Conservation (phyloP, 495 filamentous ascomycete species). For the Aspergillus affinis region DNA sequence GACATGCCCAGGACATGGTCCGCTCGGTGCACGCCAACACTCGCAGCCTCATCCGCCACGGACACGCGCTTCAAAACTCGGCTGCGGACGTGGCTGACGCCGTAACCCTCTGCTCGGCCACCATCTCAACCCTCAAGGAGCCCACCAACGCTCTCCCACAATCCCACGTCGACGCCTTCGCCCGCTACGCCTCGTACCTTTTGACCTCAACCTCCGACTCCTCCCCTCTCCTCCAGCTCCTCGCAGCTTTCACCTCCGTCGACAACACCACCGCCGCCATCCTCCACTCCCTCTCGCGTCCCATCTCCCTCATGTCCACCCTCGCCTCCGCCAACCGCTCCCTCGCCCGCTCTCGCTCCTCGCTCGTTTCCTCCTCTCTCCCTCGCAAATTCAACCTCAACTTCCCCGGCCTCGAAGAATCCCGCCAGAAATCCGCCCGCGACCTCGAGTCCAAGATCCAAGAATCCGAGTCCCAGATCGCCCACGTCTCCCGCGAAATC, state of each 20-base stretch:
- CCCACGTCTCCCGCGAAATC: slow-evolving; percentile 70
- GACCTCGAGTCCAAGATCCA: slow-evolving; percentile 75
- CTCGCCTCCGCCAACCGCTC: slow-evolving; percentile 64
- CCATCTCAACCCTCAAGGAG: slow-evolving; percentile 47
- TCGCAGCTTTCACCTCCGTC: slow-evolving; percentile 70
- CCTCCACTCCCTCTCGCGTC: slow-evolving; percentile 76
- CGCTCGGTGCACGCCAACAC: slow-evolving; percentile 79
- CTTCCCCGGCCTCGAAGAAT: slow-evolving; percentile 73
- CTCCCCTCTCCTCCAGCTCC: slow-evolving; percentile 67
- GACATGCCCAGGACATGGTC: slow-evolving; percentile 84
- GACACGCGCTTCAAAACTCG: slow-evolving; percentile 36
- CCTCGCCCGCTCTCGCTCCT: slow-evolving; percentile 72
- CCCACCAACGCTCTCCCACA: slow-evolving; percentile 57
- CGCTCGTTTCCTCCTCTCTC: slow-evolving; percentile 53
- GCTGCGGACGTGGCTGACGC: slow-evolving; percentile 67
- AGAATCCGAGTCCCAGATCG: slow-evolving; percentile 61
- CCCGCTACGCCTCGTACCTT: slow-evolving; percentile 66
- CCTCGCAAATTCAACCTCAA: slow-evolving; percentile 53
- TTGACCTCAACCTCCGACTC: slow-evolving; percentile 67
- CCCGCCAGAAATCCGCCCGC: slow-evolving; percentile 73
- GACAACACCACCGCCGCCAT: slow-evolving; percentile 79
- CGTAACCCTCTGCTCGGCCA: slow-evolving; percentile 54
- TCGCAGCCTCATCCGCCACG: slow-evolving; percentile 68
- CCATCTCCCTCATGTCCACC: slow-evolving; percentile 69
- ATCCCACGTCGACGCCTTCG: slow-evolving; percentile 67